A percentile compares a stretch with the other conserved stretches of the same genome.
These are phyloP conservation scores for Calocera viscosa DNA, from an alignment of 768 basidiomycete species.

Conservation along the genomic window DNA sequence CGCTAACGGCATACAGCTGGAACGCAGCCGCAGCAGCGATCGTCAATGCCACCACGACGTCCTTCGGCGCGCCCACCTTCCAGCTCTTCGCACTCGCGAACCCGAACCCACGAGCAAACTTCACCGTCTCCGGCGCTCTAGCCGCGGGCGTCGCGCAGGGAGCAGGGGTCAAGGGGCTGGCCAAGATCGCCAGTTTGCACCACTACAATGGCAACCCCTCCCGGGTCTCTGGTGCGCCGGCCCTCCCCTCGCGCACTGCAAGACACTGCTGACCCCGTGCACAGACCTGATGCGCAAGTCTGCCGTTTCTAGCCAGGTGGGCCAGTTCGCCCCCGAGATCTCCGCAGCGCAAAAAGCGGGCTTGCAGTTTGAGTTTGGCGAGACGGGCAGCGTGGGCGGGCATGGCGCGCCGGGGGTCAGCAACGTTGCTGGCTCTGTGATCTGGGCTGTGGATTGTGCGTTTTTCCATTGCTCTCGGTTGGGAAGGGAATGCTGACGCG, in stretches of 20 bases:
- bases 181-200: neutral
- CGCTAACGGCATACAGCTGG: slow-evolving; percentile 1
- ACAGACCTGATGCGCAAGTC: neutral
- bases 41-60: neutral
- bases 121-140: neutral
- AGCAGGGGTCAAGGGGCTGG: neutral
- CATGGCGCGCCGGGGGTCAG: neutral
- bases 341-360: neutral
- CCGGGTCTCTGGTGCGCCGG: neutral
- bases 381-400: neutral
- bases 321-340: neutral
- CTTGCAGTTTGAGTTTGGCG: neutral
- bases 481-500: neutral
- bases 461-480: neutral
- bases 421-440: neutral
- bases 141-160: neutral
- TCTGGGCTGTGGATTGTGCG: neutral
- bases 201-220: neutral
- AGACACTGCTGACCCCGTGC: neutral
- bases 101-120: neutral
- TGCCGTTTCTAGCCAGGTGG: neutral
- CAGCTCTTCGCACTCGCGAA: neutral
- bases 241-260: neutral
- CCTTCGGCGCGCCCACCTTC: neutral
- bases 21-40: neutral